These are phyloP conservation scores for Onygena corvina DNA, from an alignment of 2,329 filamentous ascomycete genomes.

Conservation along the genomic window DNA sequence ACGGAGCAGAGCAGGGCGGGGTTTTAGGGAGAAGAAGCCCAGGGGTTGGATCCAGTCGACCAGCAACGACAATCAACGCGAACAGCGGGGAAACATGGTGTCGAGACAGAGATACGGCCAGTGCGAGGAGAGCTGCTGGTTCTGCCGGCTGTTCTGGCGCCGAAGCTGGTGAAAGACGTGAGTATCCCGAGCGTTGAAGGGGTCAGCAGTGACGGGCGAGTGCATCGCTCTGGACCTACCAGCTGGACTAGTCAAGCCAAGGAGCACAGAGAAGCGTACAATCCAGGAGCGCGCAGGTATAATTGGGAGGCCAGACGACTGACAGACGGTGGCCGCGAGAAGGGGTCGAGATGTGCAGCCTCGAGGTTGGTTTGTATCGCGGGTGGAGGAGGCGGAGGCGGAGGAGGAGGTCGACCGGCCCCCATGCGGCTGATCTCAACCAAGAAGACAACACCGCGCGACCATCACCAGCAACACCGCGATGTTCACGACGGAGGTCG, in stretches of 20 bases:
- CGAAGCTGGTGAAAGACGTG: not conserved
- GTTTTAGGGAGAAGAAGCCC: not conserved
- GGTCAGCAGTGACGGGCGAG: not conserved
- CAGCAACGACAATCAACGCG: not conserved
- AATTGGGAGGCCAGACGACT: not conserved
- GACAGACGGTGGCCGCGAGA: not conserved
- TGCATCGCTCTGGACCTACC: not conserved
- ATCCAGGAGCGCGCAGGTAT: not conserved
- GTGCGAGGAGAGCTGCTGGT: not conserved
- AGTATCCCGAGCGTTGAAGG: not conserved
- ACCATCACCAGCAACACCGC: no score
- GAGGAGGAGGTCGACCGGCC: not conserved
- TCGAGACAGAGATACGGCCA: not conserved
- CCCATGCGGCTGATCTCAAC: no score
- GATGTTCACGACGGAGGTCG: no score
- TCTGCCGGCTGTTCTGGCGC: no score
- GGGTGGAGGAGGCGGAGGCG: not conserved
- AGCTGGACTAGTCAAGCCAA: not conserved
- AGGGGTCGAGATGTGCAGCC: not conserved
- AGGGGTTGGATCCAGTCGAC: not conserved
- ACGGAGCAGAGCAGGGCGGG: not conserved
- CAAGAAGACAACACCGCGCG: no score
- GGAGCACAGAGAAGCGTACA: not conserved
- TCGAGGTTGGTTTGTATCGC: no score
- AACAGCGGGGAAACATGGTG: not conserved